phyloP scores from a whole-genome alignment of 495 filamentous ascomycete species.

The Xylaria venustula region DNA sequence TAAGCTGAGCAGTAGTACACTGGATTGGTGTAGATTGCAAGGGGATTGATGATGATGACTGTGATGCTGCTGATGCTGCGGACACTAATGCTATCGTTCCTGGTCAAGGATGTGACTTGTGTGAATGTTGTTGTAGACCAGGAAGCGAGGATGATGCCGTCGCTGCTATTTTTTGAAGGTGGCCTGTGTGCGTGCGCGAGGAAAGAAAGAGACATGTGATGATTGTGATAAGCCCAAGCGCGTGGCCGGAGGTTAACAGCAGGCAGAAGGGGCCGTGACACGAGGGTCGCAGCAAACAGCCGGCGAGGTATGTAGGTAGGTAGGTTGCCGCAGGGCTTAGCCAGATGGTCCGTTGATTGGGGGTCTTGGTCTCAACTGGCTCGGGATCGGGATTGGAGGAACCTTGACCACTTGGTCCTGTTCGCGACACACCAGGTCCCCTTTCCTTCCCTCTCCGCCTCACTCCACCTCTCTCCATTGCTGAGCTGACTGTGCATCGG shows the following conservation, averaged over 20 bases:
- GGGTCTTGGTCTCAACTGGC: constrained; percentile 16
- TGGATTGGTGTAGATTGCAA: not conserved
- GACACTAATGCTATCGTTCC: not conserved
- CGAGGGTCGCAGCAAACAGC: constrained; percentile 21
- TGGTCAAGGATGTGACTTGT: not conserved
- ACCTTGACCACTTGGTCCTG: constrained; percentile 29
- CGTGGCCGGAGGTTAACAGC: not conserved
- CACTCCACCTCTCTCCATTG: not conserved
- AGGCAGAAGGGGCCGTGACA: constrained; percentile 23
- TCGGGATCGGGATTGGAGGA: constrained; percentile 30
- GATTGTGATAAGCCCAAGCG: constrained; percentile 11
- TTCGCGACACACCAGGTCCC: constrained; percentile 16
- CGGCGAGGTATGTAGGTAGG: constrained; percentile 18
- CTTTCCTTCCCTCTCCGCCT: not conserved
- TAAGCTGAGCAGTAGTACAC: not conserved
- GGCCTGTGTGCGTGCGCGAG: constrained; percentile 6
- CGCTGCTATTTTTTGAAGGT: constrained; percentile 1
- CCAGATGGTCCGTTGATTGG: constrained; percentile 20
- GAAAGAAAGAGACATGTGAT: not conserved
- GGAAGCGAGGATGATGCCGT: not conserved
- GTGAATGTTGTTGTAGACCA: not conserved
- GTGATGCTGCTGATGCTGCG: not conserved
- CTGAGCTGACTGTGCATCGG: not conserved
- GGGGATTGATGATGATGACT: not conserved
- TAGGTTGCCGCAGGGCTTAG: constrained; percentile 22